Evolutionary conservation across 768 basidiomycete genomes (phyloP), one percentile per base, ranked within the genome.

Genomic region (Grammothele lineata): DNA sequence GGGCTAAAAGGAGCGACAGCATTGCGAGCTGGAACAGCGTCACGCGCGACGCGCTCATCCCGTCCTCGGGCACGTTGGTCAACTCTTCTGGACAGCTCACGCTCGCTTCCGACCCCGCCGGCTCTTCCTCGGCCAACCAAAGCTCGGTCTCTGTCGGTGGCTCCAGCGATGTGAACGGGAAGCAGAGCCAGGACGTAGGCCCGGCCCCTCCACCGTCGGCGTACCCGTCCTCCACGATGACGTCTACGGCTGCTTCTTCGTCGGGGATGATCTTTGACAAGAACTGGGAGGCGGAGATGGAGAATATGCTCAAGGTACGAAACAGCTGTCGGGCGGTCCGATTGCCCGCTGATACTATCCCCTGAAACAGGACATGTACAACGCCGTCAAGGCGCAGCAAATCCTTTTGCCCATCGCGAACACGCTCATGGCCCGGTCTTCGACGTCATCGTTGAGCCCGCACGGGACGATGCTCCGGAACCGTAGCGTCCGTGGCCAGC

Each of bases 221-320:
- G 8, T 30, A 30, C 14, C 27, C 27, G 8, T 35, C 50, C 12
- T 35, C 17, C 6, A 18, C 22, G 2, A 25, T 37, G 22, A 44
- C 49, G 3, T 46, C 45, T 12, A 36, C 42, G 3, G 27, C 55
- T 26, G 40, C 45, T 21, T 37, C 24, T 27, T 27, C 41, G 19
- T 22, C 51, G 3, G 51, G 40, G 1, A 32, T 47, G 17, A 58
- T 68, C 53, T 84, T 81, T 59, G 80, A 79, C 39, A 81, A 84
- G 22, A 75, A 67, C 39, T 94, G 92, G 91, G 92, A 95, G 61
- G 64, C 60, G 11, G 93, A 95, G 47, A 83, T 97, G 77, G 94
- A 97, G 66, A 75, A 56, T 48, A 60, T 90, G 53, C 78, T 99
- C 53, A 94, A 92, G 77, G 92, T 90, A 37, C 33, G 68, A 56